Percentiles rank a stretch among this genome's conserved stretches.
Conservation (phyloP, 371 early-diverging fungal genomes). For the Ecytonucleospora hepatopenaei region DNA sequence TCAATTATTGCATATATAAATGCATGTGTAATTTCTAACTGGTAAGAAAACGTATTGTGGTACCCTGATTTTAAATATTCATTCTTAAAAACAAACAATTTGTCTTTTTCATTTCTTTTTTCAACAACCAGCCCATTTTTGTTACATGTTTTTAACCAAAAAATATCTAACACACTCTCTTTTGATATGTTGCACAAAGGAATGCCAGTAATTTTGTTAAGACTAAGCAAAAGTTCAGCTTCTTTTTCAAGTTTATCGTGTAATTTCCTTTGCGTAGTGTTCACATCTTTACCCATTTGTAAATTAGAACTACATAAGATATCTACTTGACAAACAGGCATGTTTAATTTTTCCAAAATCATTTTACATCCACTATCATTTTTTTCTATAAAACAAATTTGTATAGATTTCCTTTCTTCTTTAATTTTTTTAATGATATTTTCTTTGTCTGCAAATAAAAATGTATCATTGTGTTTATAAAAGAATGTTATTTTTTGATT, state of each 20-base stretch:
- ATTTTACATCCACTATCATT: neutral
- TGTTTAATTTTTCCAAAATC: too few relatives aligned
- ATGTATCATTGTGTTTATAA: neutral
- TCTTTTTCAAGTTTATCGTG: conserved; percentile 13
- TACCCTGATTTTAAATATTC: conserved; percentile 26
- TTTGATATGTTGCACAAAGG: conserved; percentile 37
- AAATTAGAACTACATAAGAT: too few relatives aligned
- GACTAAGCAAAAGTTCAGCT: neutral
- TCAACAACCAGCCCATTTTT: neutral
- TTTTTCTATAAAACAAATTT: neutral
- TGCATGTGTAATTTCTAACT: conserved; percentile 33
- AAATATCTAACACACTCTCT: conserved; percentile 29
- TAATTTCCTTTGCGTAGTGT: conserved; percentile 12
- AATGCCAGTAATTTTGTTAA: conserved; percentile 17
- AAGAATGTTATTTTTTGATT: neutral
- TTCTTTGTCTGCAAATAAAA: too few relatives aligned
- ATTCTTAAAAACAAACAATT: conserved; percentile 5
- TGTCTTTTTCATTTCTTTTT: neutral
- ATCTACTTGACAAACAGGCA: too few relatives aligned
- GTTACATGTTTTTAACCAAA: conserved; percentile 20
- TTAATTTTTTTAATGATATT: too few relatives aligned
- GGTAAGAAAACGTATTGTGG: conserved; percentile 12
- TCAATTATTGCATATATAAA: conserved; percentile 41
- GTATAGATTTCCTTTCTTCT: neutral
- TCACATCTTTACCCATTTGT: conserved; percentile 3